A percentile compares a stretch with the other conserved stretches of the same genome.
Conservation (phyloP, 2,329 filamentous ascomycete species). For the Ceratocystis eucalypticola region DNA sequence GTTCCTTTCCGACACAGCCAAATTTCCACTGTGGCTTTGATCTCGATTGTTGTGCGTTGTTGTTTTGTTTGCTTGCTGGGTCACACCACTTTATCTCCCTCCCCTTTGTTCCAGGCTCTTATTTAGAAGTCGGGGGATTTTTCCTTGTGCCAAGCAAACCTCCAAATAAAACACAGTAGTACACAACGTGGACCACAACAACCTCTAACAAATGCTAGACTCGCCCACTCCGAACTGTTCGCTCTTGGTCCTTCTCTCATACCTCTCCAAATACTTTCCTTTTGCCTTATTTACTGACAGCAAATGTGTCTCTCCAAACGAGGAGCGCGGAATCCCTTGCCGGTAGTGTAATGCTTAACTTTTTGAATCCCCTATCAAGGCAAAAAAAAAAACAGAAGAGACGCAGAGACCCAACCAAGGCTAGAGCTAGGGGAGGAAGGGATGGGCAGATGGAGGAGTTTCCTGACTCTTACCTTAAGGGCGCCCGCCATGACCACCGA, state of each 20-base stretch:
- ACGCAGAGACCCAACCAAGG: not conserved
- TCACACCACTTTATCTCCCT: not conserved
- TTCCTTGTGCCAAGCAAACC: not conserved
- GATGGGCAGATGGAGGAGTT: not conserved
- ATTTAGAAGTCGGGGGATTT: not conserved
- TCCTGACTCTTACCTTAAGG: not conserved
- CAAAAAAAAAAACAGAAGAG: not conserved
- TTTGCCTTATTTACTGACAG: not conserved
- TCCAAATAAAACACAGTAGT: not conserved
- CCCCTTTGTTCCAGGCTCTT: not conserved
- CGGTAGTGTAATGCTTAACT: not conserved
- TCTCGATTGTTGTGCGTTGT: not conserved
- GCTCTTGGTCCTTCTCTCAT: not conserved
- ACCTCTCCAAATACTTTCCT: no score
- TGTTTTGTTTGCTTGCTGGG: not conserved
- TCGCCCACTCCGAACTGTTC: not conserved
- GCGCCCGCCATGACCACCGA: not conserved
- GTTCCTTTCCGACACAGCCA: not conserved
- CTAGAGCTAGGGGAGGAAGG: not conserved
- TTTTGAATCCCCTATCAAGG: not conserved
- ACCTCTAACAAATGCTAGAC: not conserved
- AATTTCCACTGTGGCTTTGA: not conserved
- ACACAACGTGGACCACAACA: not conserved
- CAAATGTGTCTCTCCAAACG: not conserved
- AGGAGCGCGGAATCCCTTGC: slow-evolving; percentile 1